A percentile compares a stretch with the other conserved stretches of the same genome.
These are phyloP conservation scores for Petasospora rhodanensis DNA, from an alignment of 1,139 yeast genomes.

Conservation along the genomic window DNA sequence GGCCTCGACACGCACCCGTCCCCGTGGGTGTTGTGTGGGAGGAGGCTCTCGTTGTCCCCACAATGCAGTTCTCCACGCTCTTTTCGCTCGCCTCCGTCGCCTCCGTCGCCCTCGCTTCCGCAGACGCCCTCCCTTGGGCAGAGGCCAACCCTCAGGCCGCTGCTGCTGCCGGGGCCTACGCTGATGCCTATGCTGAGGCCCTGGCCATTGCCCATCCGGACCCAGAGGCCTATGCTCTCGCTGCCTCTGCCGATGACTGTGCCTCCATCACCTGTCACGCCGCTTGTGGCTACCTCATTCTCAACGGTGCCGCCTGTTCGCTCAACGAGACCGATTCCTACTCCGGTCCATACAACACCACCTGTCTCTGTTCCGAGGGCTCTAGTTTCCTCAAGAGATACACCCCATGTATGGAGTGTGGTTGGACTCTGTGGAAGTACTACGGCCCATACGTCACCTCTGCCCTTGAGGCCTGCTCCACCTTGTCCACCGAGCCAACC, in stretches of 20 bases:
- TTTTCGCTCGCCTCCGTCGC: slow-evolving; percentile 1
- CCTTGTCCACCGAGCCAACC: too few species aligned
- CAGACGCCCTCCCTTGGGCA: slow-evolving; percentile 21
- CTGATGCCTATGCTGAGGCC: slow-evolving; percentile 23
- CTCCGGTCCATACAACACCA: too few species aligned
- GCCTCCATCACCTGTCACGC: slow-evolving; percentile 29
- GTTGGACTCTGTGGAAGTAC: slow-evolving; percentile 30
- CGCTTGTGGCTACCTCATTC: slow-evolving; percentile 26
- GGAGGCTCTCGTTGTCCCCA: too few species aligned
- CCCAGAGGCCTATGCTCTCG: slow-evolving; percentile 24
- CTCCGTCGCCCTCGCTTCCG: slow-evolving; percentile 2
- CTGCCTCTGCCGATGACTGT: too few species aligned
- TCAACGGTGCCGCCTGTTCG: slow-evolving; percentile 25
- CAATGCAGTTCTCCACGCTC: background rate
- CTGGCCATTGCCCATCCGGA: slow-evolving; percentile 24
- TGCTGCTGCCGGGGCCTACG: slow-evolving; percentile 22
- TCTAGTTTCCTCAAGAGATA: slow-evolving; percentile 22
- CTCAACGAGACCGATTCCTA: slow-evolving; percentile 18
- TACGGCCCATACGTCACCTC: slow-evolving; percentile 25
- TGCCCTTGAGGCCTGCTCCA: too few species aligned
- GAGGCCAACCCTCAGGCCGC: too few species aligned
- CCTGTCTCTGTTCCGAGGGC: too few species aligned
- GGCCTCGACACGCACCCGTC: too few species aligned
- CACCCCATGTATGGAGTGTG: slow-evolving; percentile 28
- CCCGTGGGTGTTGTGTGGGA: too few species aligned